Conservation (phyloP, 2,329 filamentous ascomycete species). For the Fusarium nanum region DNA sequence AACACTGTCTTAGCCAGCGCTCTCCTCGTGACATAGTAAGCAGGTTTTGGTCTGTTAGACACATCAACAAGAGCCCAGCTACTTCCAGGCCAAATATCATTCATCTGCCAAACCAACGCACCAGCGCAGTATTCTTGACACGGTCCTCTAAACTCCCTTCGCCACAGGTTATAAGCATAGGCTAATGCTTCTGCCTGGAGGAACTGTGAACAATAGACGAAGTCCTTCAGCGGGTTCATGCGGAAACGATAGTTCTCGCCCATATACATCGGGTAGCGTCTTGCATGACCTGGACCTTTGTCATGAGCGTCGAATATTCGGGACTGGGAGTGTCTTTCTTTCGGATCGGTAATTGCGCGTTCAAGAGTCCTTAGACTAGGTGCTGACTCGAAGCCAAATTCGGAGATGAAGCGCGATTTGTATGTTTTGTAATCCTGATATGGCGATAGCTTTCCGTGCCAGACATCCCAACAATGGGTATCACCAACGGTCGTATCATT, state of each 20-base stretch:
- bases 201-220: conserved; percentile 10
- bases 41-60: conserved; percentile 4
- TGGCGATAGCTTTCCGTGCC: conserved; percentile 2
- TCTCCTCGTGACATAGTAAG: conserved; percentile 1
- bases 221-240: not conserved
- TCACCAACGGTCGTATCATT: not conserved
- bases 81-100: conserved; percentile 16
- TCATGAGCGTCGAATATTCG: conserved; percentile 1
- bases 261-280: conserved; percentile 15
- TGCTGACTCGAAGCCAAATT: conserved; percentile 12
- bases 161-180: conserved; percentile 16
- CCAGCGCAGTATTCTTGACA: not conserved
- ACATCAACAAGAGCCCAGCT: conserved; percentile 11
- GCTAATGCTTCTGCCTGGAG: conserved; percentile 1
- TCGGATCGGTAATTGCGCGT: rapidly evolving
- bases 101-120: conserved; percentile 15
- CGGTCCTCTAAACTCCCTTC: not conserved
- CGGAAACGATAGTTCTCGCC: conserved; percentile 10
- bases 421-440: conserved; percentile 14
- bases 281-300: conserved; percentile 12
- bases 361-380: not conserved
- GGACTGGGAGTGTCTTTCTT: not conserved
- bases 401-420: not conserved
- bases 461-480: conserved; percentile 15
- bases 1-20: not conserved